phyloP scores from a whole-genome alignment of 192 early-diverging fungal species.

The Coemansia sp. region DNA sequence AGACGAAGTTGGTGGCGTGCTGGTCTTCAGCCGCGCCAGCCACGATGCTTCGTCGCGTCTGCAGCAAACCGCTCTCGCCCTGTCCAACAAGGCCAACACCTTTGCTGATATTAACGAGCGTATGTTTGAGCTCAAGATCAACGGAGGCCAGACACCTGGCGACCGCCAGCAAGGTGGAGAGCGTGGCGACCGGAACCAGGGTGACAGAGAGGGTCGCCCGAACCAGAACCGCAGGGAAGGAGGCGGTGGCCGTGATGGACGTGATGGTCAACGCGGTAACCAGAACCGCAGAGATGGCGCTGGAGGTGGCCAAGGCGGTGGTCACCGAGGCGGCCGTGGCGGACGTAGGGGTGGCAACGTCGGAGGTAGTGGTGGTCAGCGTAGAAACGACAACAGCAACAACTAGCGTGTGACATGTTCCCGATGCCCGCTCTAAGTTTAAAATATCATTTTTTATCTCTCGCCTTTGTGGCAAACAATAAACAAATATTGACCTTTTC shows the following conservation, averaged over 20 bases:
- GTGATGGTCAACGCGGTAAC: constrained; percentile 18
- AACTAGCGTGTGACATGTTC: background rate
- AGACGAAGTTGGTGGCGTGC: constrained; percentile 77
- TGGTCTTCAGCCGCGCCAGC: constrained; percentile 78
- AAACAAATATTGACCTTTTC: background rate
- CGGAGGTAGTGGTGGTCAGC: constrained; percentile 25
- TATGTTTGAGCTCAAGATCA: constrained; percentile 74
- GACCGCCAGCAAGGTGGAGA: constrained; percentile 46
- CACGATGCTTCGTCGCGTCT: constrained; percentile 69
- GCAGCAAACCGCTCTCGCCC: constrained; percentile 83
- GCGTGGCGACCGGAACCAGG: constrained; percentile 30
- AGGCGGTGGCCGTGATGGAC: constrained; percentile 23
- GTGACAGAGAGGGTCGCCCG: constrained; percentile 44
- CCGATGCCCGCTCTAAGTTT: background rate
- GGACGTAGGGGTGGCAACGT: constrained; percentile 15
- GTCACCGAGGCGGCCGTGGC: constrained; percentile 20
- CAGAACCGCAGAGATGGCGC: constrained; percentile 32
- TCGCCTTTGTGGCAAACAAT: background rate
- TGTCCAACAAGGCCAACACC: constrained; percentile 82
- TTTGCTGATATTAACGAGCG: constrained; percentile 93
- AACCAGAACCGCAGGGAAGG: constrained; percentile 43
- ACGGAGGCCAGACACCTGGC: constrained; percentile 46
- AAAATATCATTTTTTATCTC: constrained; percentile 16
- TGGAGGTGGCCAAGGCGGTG: constrained; percentile 13
- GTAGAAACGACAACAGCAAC: constrained; percentile 20